phyloP scores from a whole-genome alignment of 306 rosid species.

The Mimosa pudica region DNA sequence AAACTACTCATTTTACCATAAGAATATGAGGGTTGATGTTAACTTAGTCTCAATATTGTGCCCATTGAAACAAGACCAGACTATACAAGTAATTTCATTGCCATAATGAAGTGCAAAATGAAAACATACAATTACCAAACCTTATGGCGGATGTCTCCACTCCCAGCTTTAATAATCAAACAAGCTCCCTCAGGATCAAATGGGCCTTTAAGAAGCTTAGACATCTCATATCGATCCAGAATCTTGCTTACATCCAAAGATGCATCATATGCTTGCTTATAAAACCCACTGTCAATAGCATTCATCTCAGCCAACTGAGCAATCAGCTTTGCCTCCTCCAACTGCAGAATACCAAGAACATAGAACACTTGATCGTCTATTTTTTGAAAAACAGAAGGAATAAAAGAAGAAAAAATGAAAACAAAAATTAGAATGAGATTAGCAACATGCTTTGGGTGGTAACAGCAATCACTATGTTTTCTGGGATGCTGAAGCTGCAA shows the following conservation, averaged over 20 bases:
- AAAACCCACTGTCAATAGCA: slow-evolving; percentile 70
- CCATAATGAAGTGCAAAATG: slow-evolving; percentile 26
- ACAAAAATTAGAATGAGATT: slow-evolving; percentile 9
- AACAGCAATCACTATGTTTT: not conserved
- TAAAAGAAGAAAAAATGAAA: not conserved
- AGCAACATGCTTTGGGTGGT: slow-evolving; percentile 22
- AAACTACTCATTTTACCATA: slow-evolving; percentile 1
- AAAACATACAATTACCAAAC: slow-evolving; percentile 46
- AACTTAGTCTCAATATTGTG: not conserved
- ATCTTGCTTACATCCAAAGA: slow-evolving; percentile 66
- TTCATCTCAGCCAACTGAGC: slow-evolving; percentile 70
- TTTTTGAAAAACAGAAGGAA: not conserved
- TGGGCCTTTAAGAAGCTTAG: slow-evolving; percentile 79
- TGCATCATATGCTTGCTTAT: slow-evolving; percentile 77
- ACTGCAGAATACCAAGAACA: slow-evolving; percentile 47
- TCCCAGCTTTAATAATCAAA: slow-evolving; percentile 60
- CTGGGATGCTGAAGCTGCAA: not conserved
- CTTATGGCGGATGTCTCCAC: slow-evolving; percentile 51
- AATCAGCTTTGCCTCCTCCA: slow-evolving; percentile 84
- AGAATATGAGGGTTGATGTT: not conserved
- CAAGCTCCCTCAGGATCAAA: slow-evolving; percentile 83
- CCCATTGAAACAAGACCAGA: slow-evolving; percentile 1
- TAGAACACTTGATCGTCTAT: slow-evolving; percentile 2
- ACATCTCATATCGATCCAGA: slow-evolving; percentile 73
- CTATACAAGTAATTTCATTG: not conserved